Conservation (phyloP, 2,329 filamentous ascomycete species). For the Penicillium sp. region DNA sequence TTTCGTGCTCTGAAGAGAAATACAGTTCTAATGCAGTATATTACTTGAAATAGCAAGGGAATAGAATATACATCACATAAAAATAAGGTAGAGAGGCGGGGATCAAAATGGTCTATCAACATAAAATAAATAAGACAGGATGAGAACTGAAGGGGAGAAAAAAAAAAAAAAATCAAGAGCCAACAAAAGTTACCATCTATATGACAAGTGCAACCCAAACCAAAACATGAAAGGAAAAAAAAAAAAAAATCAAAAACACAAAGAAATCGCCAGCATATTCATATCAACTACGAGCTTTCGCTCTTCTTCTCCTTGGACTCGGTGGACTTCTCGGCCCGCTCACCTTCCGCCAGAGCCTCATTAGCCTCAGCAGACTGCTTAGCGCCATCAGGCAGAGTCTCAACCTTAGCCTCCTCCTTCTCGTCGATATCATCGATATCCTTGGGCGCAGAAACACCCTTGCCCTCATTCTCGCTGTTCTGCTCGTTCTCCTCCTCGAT, state of each 20-base stretch:
- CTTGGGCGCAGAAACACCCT: constrained; percentile 70
- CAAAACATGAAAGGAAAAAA: neutral
- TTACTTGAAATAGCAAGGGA: constrained; percentile 17
- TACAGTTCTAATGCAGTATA: neutral
- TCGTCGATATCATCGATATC: constrained; percentile 94
- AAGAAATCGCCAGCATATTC: constrained; percentile 8
- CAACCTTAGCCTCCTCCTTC: constrained; percentile 65
- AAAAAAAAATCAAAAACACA: constrained; percentile 17
- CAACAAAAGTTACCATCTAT: constrained; percentile 11
- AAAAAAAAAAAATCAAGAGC: neutral
- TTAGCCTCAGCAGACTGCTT: constrained; percentile 48
- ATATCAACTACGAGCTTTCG: constrained; percentile 19
- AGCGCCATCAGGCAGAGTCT: constrained; percentile 45
- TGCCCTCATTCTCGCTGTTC: constrained; percentile 73
- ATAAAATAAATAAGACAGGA: constrained; percentile 23
- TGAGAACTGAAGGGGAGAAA: constrained; percentile 14
- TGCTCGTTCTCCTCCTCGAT: constrained; percentile 97
- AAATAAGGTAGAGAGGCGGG: constrained; percentile 10
- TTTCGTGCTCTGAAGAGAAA: neutral
- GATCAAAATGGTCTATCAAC: constrained; percentile 22
- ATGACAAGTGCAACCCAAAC: constrained; percentile 7
- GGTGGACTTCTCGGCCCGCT: constrained; percentile 31
- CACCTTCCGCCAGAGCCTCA: constrained; percentile 41
- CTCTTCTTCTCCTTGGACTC: constrained; percentile 28
- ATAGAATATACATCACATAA: constrained; percentile 11